Percentiles rank a stretch among this genome's conserved stretches.
Conservation (phyloP, 495 filamentous ascomycete genomes). For the Staphylotrichum longicolle region DNA sequence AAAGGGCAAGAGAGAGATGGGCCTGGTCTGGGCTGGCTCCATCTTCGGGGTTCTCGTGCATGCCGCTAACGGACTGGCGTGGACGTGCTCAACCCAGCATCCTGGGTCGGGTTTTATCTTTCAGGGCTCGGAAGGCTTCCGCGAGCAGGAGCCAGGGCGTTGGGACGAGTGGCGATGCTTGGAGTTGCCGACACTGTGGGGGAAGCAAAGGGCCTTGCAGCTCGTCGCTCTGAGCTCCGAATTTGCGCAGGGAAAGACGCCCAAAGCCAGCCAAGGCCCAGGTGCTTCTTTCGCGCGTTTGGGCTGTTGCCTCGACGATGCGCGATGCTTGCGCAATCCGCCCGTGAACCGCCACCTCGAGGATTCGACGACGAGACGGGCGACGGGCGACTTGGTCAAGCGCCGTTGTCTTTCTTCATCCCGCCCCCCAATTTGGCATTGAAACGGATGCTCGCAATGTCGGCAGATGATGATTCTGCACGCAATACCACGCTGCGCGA, state of each 20-base stretch:
- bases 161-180: constrained; percentile 9
- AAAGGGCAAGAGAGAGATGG: no score
- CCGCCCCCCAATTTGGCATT: constrained; percentile 1
- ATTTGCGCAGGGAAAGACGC: no score
- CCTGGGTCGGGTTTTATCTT: background rate
- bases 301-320: no score
- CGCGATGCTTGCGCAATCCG: no score
- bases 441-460: constrained; percentile 15
- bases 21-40: background rate
- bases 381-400: background rate
- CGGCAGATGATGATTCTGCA: constrained; percentile 13
- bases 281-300: no score
- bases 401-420: background rate
- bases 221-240: no score
- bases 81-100: background rate
- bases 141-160: constrained; percentile 19
- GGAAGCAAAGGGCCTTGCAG: background rate
- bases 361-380: background rate
- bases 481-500: constrained; percentile 8
- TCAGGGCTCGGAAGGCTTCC: constrained; percentile 17
- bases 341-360: no score
- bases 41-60: background rate
- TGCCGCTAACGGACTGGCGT: background rate
- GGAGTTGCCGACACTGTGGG: background rate
- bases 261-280: no score